Conservation (phyloP, 495 filamentous ascomycete genomes). For the Tuber aestivum region DNA sequence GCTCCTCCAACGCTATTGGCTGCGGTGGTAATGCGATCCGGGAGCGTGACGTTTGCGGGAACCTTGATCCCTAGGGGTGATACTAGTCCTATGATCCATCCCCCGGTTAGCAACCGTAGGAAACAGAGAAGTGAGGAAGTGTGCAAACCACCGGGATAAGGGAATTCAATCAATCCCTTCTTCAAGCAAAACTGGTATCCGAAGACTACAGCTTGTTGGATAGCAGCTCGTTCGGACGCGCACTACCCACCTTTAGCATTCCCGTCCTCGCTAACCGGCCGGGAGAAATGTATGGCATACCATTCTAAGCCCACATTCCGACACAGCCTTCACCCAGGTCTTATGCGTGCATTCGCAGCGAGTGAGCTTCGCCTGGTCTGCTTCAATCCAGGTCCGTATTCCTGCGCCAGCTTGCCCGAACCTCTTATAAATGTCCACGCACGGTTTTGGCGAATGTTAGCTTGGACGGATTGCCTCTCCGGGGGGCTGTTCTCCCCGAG, state of each 20-base stretch:
- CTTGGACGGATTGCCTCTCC: background rate
- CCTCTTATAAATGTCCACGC: slow-evolving; percentile 8
- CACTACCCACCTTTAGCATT: background rate
- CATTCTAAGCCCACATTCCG: slow-evolving; percentile 15
- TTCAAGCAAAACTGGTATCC: slow-evolving; percentile 20
- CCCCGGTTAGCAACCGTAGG: background rate
- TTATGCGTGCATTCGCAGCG: slow-evolving; percentile 14
- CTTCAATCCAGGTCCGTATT: slow-evolving; percentile 7
- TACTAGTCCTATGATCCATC: slow-evolving; percentile 1
- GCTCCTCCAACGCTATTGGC: slow-evolving; percentile 9
- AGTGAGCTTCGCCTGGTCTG: slow-evolving; percentile 10
- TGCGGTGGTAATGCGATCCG: slow-evolving; percentile 1
- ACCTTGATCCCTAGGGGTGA: slow-evolving; percentile 7
- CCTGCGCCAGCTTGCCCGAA: slow-evolving; percentile 3
- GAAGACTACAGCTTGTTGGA: slow-evolving; percentile 4
- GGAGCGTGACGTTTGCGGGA: slow-evolving; percentile 9
- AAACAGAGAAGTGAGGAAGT: background rate
- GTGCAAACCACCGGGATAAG: slow-evolving; percentile 8
- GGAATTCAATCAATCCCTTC: slow-evolving; percentile 19
- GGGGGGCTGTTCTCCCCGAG: background rate
- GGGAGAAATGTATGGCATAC: background rate
- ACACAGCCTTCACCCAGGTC: slow-evolving; percentile 15
- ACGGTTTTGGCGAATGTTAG: slow-evolving; percentile 7
- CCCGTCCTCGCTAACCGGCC: background rate
- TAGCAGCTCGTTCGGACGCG: slow-evolving; percentile 1